Conservation (phyloP, 106 monocot genomes). For the Allium sativum region DNA sequence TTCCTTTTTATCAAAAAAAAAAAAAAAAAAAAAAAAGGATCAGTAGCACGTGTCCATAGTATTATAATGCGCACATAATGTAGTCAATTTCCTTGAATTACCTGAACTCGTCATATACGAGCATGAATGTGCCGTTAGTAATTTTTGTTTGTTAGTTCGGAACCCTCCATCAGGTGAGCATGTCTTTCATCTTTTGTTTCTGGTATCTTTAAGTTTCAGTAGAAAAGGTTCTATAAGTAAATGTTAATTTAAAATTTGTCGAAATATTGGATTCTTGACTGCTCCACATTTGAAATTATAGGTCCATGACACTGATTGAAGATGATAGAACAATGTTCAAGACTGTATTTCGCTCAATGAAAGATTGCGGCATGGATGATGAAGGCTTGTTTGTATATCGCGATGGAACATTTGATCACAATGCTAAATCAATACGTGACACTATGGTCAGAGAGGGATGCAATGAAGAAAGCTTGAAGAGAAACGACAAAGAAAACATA, state of each 20-base stretch:
- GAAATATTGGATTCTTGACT: no score
- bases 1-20: no score
- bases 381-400: slow-evolving; percentile 50
- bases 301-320: slow-evolving; percentile 37
- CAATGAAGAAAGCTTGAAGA: slow-evolving; percentile 3
- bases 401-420: slow-evolving; percentile 39
- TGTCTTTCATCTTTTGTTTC: background rate
- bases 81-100: background rate
- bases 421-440: slow-evolving; percentile 11
- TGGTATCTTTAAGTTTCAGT: background rate
- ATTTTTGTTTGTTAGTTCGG: background rate
- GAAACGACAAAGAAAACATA: background rate
- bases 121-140: background rate
- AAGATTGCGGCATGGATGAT: slow-evolving; percentile 30
- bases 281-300: background rate
- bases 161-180: no score
- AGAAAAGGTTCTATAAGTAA: background rate
- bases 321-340: slow-evolving; percentile 24
- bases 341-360: slow-evolving; percentile 40
- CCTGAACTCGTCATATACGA: background rate
- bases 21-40: no score
- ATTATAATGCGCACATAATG: no score
- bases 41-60: no score
- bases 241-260: background rate
- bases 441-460: background rate